Percentiles rank a stretch among this genome's conserved stretches.
These are phyloP conservation scores for Sporothrix brasiliensis DNA, from an alignment of 2,329 filamentous ascomycete species.

Conservation along the genomic window DNA sequence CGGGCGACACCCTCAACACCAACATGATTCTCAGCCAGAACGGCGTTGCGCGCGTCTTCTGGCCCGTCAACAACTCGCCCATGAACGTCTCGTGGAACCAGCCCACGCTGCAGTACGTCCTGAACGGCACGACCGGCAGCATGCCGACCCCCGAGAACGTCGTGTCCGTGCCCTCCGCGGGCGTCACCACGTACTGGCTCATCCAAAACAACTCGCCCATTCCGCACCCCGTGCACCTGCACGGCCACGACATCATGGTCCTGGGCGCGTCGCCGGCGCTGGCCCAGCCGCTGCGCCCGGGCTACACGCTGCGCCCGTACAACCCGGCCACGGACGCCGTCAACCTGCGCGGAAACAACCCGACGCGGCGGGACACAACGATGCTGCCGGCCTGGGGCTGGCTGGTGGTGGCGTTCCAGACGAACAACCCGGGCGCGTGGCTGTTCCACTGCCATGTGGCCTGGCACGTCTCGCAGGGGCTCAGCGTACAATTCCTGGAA, in stretches of 20 bases:
- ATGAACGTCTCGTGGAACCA: slow-evolving; percentile 43
- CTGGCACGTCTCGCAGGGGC: slow-evolving; percentile 54
- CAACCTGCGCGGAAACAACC: slow-evolving; percentile 46
- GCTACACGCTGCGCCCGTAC: slow-evolving; percentile 37
- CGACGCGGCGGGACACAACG: slow-evolving; percentile 53
- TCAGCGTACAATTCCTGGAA: slow-evolving; percentile 57
- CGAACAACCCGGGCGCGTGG: slow-evolving; percentile 56
- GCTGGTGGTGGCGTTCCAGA: slow-evolving; percentile 52
- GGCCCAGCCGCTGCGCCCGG: slow-evolving; percentile 33
- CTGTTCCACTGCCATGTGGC: slow-evolving; percentile 56
- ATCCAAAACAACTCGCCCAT: slow-evolving; percentile 43
- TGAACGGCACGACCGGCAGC: slow-evolving; percentile 37
- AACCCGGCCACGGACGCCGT: slow-evolving; percentile 40
- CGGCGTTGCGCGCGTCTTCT: slow-evolving; percentile 40
- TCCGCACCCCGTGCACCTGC: slow-evolving; percentile 42
- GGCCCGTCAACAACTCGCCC: slow-evolving; percentile 40
- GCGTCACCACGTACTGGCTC: slow-evolving; percentile 42
- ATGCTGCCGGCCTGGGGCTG: slow-evolving; percentile 51
- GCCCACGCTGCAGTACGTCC: slow-evolving; percentile 44
- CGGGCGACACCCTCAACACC: slow-evolving; percentile 31
- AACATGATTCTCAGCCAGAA: slow-evolving; percentile 36
- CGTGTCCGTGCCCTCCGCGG: slow-evolving; percentile 23
- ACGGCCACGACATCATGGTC: slow-evolving; percentile 45
- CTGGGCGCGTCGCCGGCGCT: slow-evolving; percentile 40
- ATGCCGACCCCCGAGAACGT: slow-evolving; percentile 32